Base-by-base conservation (phyloP, 2,329 filamentous ascomycete genomes). In the Didymella pomorum region DNA sequence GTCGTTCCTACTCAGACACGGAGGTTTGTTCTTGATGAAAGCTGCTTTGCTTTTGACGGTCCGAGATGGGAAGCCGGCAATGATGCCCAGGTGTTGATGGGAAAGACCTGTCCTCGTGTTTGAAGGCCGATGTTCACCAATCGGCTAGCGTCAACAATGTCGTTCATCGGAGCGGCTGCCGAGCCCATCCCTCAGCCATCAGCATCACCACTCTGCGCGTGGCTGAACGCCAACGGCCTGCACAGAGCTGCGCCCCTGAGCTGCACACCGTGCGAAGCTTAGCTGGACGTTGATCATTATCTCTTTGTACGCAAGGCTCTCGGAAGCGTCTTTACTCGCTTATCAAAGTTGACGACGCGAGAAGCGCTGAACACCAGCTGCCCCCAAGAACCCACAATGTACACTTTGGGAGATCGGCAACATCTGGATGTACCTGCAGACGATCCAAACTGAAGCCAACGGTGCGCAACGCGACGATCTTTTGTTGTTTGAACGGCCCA, bases 221-320 rank as follows among this genome's bases (percentile, higher is more conserved):
- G 52, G 52, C 35, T 29, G 29, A 49, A 49, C 52, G 39, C 52
- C 31, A 44, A 18, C 8, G n/a, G 14, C 21, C 26, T 31, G 21
- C 28, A 29, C 8, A 2, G 14, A 44, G 37, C 37, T 44, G 39
- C 12, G 18, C 52, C 29, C 29, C 37, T 41, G 39, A 44, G 9
- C 29, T 31, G 29, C 29, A 31, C 29, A 31, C 29, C 14, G 29
- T 16, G 29, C 29, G 6, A 31, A 31, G 11, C 29, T 31, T 14
- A 31, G 29, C 29, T 39, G 21, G 9, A 41, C 31, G 53, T 46
- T 26, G 41, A 46, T 56, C 41, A 45, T 46, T 37, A 23, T 25
- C 29, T 25, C 14, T 20, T 6, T 46, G 12, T 18, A 45, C 31
- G 31, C 31, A 35, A n/a, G 16, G 31, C 31, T n/a, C 16, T n/a